Percentiles rank a stretch among this genome's conserved stretches.
Evolutionary conservation across 768 basidiomycete genomes (phyloP).

Genomic region (Tylopilus subfusipes): DNA sequence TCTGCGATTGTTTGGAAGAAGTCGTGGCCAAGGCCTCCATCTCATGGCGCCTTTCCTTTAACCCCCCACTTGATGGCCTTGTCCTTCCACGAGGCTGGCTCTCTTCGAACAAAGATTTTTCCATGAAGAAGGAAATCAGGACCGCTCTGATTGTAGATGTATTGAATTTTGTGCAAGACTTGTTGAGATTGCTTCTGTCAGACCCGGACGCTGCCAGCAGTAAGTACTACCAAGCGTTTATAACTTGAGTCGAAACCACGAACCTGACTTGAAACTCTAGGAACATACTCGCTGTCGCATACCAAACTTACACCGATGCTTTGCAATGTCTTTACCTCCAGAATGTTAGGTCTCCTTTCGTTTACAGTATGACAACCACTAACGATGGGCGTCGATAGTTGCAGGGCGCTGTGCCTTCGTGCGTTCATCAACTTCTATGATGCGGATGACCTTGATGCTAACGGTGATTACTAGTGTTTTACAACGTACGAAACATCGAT

Average conservation of each 20-base stretch:
- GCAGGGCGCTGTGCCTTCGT: slow-evolving; percentile 47
- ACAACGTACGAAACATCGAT: slow-evolving; percentile 21
- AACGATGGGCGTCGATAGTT: slow-evolving; percentile 32
- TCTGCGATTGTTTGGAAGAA: slow-evolving; percentile 52
- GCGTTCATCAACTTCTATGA: slow-evolving; percentile 16
- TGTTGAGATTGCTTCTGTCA: slow-evolving; percentile 30
- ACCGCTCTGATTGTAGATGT: slow-evolving; percentile 40
- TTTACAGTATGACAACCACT: neutral
- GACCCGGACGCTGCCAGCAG: slow-evolving; percentile 27
- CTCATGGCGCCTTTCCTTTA: slow-evolving; percentile 23
- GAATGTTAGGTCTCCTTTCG: slow-evolving; percentile 39
- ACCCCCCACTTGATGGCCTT: slow-evolving; percentile 38
- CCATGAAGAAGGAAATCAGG: slow-evolving; percentile 5
- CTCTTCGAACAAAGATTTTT: slow-evolving; percentile 16
- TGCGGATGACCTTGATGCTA: neutral
- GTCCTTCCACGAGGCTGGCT: slow-evolving; percentile 58
- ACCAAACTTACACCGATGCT: slow-evolving; percentile 15
- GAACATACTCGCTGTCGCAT: slow-evolving; percentile 5
- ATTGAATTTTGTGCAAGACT: slow-evolving; percentile 15
- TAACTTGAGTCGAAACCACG: neutral
- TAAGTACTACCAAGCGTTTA: slow-evolving; percentile 7
- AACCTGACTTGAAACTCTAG: neutral
- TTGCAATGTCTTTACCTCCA: slow-evolving; percentile 41
- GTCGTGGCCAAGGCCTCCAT: slow-evolving; percentile 43
- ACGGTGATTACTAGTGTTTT: slow-evolving; percentile 12